A percentile compares a stretch with the other conserved stretches of the same genome.
These are phyloP conservation scores for Wallacemonas rigidus DNA, from an alignment of 208 protist species.

Conservation along the genomic window DNA sequence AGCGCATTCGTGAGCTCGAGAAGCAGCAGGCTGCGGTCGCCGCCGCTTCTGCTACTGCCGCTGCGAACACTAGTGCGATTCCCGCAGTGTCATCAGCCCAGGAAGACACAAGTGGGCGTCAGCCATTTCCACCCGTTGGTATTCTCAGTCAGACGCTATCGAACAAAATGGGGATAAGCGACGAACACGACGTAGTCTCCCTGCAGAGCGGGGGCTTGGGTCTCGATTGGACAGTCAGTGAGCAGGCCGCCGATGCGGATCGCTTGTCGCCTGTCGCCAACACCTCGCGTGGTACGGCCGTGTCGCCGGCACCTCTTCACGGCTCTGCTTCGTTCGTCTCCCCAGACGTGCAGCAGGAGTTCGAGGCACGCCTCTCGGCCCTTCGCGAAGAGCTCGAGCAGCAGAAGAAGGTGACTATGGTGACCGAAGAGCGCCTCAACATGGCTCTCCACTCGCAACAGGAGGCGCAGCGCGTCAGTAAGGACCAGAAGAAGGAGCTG, in stretches of 20 bases:
- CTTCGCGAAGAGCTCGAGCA: constrained; percentile 23
- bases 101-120: neutral
- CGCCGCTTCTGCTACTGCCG: neutral
- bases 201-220: neutral
- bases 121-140: neutral
- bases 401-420: constrained; percentile 12
- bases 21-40: constrained; percentile 11
- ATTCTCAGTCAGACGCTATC: constrained; percentile 1
- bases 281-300: too few species aligned
- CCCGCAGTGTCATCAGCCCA: neutral
- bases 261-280: neutral
- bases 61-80: neutral
- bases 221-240: neutral
- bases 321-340: neutral
- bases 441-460: constrained; percentile 32
- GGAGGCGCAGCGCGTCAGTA: constrained; percentile 20
- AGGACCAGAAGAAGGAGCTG: constrained; percentile 36
- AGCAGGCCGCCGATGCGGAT: neutral
- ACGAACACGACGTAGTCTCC: neutral
- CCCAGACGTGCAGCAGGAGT: constrained; percentile 19
- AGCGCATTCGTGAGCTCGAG: constrained; percentile 39
- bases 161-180: neutral
- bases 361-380: constrained; percentile 24
- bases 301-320: neutral
- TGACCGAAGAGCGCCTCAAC: constrained; percentile 49